Percentiles rank a stretch among this genome's conserved stretches.
phyloP scores from a whole-genome alignment of 2,329 filamentous ascomycete species.

The Rhynchosporium agropyri region DNA sequence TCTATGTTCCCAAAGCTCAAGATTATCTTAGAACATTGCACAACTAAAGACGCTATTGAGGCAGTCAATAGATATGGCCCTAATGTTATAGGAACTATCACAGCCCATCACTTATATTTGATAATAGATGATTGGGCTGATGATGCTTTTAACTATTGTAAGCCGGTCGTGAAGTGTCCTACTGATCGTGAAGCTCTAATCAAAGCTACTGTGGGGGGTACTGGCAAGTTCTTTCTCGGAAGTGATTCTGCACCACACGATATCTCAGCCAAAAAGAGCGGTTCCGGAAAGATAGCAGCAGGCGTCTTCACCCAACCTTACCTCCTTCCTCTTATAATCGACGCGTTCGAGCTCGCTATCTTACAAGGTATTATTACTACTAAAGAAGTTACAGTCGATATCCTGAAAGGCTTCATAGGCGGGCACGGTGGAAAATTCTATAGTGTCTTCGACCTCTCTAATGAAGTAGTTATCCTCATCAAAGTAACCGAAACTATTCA shows the following conservation, averaged over 20 bases:
- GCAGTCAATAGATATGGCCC: constrained; percentile 77
- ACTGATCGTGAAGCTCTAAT: constrained; percentile 56
- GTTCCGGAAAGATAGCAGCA: constrained; percentile 60
- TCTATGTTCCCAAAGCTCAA: constrained; percentile 71
- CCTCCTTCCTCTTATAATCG: constrained; percentile 65
- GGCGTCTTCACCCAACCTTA: constrained; percentile 81
- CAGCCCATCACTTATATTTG: constrained; percentile 48
- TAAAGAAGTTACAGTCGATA: constrained; percentile 56
- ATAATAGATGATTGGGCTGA: constrained; percentile 74
- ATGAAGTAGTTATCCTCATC: constrained; percentile 36
- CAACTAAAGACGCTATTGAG: constrained; percentile 77
- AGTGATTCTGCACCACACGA: constrained; percentile 66
- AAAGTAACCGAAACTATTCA: constrained; percentile 32
- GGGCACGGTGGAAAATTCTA: constrained; percentile 58
- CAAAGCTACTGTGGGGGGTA: constrained; percentile 58
- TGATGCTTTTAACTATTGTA: constrained; percentile 70
- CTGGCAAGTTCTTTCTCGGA: constrained; percentile 67
- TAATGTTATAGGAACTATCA: constrained; percentile 63
- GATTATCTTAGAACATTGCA: constrained; percentile 82
- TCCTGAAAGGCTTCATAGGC: constrained; percentile 58
- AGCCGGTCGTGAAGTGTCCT: constrained; percentile 51
- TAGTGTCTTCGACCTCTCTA: constrained; percentile 29
- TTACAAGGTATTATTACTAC: constrained; percentile 54
- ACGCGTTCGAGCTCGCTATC: constrained; percentile 64
- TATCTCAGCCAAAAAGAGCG: constrained; percentile 56